A percentile compares a stretch with the other conserved stretches of the same genome.
phyloP scores from a whole-genome alignment of 2,329 filamentous ascomycete genomes.

The Paecilomyces dactylethromorphus region DNA sequence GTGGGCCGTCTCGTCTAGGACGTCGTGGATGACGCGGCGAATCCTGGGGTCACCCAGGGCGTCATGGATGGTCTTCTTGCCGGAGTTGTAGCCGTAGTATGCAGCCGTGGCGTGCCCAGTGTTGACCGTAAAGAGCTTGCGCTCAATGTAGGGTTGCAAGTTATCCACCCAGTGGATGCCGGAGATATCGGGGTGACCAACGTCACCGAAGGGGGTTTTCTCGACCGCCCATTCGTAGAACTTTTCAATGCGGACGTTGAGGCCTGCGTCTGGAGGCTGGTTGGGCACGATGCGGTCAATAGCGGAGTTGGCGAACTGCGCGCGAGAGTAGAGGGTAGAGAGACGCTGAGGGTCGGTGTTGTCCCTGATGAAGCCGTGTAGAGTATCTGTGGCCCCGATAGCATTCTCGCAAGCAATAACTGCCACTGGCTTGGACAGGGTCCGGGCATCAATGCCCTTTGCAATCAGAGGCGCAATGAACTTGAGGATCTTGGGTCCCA shows the following conservation, averaged over 20 bases:
- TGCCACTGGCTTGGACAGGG: slow-evolving; percentile 61
- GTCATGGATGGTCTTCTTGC: slow-evolving; percentile 84
- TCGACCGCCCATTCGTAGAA: slow-evolving; percentile 99
- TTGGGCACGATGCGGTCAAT: slow-evolving; percentile 97
- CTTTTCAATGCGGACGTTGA: slow-evolving; percentile 93
- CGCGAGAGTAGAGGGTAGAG: slow-evolving; percentile 63
- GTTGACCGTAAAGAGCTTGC: slow-evolving; percentile 99
- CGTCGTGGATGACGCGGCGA: slow-evolving; percentile 68
- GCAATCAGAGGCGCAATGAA: slow-evolving; percentile 95
- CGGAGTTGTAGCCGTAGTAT: slow-evolving; percentile 84
- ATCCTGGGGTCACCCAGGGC: slow-evolving; percentile 77
- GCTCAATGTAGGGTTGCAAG: slow-evolving; percentile 92
- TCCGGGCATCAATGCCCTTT: slow-evolving; percentile 79
- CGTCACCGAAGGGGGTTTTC: slow-evolving; percentile 69
- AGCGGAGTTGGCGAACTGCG: slow-evolving; percentile 91
- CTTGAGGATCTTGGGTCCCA: slow-evolving; percentile 91
- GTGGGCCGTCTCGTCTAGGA: slow-evolving; percentile 76
- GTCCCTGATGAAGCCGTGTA: slow-evolving; percentile 73
- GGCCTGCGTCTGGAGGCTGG: slow-evolving; percentile 69
- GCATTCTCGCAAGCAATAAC: slow-evolving; percentile 98
- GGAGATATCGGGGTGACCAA: slow-evolving; percentile 65
- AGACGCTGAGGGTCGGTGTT: slow-evolving; percentile 66
- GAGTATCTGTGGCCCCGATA: slow-evolving; percentile 86
- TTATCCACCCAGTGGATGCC: slow-evolving; percentile 91
- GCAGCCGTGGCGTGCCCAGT: slow-evolving; percentile 93